Conservation (phyloP, 495 filamentous ascomycete species). For the Sphaerosporella brunnea region DNA sequence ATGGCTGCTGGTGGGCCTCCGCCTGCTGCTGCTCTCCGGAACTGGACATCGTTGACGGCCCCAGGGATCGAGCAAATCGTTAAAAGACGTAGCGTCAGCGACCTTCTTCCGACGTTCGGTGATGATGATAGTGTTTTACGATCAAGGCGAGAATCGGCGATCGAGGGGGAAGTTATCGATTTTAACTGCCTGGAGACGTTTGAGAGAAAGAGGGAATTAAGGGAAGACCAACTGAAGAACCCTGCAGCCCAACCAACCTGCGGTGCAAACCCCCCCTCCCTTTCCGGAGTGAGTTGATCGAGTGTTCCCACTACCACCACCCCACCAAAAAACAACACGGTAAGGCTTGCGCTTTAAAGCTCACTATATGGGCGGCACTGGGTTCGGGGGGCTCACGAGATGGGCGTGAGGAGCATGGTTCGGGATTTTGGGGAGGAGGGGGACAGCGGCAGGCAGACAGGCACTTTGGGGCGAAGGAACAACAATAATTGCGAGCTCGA, state of each 20-base stretch:
- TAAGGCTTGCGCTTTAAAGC: too few relatives aligned
- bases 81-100: conserved; percentile 1
- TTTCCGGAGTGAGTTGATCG: too few relatives aligned
- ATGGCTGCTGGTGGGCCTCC: not conserved
- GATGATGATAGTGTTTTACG: conserved; percentile 6
- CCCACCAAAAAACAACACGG: too few relatives aligned
- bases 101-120: conserved; percentile 3
- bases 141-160: conserved; percentile 6
- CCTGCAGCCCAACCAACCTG: conserved; percentile 1
- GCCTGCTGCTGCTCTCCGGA: conserved; percentile 5
- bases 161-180: conserved; percentile 5
- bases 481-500: too few relatives aligned
- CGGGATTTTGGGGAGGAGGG: too few relatives aligned
- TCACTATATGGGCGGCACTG: too few relatives aligned
- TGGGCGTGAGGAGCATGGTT: too few relatives aligned
- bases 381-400: too few relatives aligned
- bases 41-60: conserved; percentile 4
- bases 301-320: too few relatives aligned
- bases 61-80: not conserved
- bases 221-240: not conserved
- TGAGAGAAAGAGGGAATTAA: conserved; percentile 5
- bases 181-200: conserved; percentile 1
- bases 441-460: too few relatives aligned
- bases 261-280: too few relatives aligned
- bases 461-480: too few relatives aligned